Evolutionary conservation across 495 filamentous ascomycete species (phyloP), one percentile per base, ranked within the genome.

Genomic region (Tuber melanosporum): DNA sequence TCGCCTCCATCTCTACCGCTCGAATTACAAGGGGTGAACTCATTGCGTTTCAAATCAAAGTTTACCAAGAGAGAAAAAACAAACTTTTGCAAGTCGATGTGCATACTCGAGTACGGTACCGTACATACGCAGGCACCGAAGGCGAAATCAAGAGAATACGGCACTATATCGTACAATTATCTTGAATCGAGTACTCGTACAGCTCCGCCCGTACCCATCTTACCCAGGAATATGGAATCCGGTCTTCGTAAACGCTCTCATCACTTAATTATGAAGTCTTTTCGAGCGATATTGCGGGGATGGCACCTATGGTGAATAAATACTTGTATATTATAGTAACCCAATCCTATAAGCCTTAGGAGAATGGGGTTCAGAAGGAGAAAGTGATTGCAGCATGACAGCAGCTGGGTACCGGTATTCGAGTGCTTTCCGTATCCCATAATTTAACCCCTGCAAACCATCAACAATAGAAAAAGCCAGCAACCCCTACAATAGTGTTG

Each of bases 11-110:
- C 57, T 66, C 57, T 66, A 36, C 57, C 57, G 57, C 26, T 19
- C 57, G 26, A 36, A 66, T 66, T 36, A 19, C 26, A 66, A 66
- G 57, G 57, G 57, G 57, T 36, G 15, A 66, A 17, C 57, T 66
- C 57, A 36, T 66, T 66, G 57, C 57, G 26, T 66, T 66, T 66
- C 57, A 36, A 66, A 66, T 57, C 52, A 57, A 57, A 26, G 57
- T 36, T 66, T 66, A 66, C 57, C 57, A 36, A 36, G 57, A 17
- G 26, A 36, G 32, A 66, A 66, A 57, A 17, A 36, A 32, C 3
- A 66, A 66, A 36, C 12, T 66, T 66, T 66, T 32, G 57, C 57
- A 3, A 36, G 57, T 66, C n/a, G 12, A 66, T 66, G 52, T 66
- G 57, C 57, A 66, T 66, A 66, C n/a, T 41, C 42, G 42, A 43